Conservation (phyloP, 805 yeast genomes). For the Brettanomyces nanus region DNA sequence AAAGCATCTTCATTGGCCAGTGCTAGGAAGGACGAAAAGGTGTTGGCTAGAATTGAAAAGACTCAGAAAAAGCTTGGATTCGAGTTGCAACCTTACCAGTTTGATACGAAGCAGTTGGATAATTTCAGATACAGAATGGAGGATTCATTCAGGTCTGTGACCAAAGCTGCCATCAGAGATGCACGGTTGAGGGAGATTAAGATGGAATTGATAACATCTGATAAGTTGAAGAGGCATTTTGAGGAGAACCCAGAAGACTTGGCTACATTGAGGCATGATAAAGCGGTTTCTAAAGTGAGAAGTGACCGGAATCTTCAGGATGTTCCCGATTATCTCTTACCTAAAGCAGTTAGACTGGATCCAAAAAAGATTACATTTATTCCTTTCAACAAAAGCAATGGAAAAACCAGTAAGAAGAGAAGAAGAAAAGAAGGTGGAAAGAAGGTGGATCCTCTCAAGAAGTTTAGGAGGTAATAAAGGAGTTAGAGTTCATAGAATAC, state of each 20-base stretch:
- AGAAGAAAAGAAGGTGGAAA: slow-evolving; percentile 25
- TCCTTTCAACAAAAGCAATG: slow-evolving; percentile 54
- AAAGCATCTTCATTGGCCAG: slow-evolving; percentile 64
- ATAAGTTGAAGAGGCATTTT: slow-evolving; percentile 85
- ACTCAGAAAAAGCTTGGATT: slow-evolving; percentile 70
- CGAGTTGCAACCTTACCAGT: slow-evolving; percentile 78
- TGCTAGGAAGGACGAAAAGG: slow-evolving; percentile 80
- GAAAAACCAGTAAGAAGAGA: slow-evolving; percentile 31
- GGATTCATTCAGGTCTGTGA: slow-evolving; percentile 94
- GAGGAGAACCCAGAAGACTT: slow-evolving; percentile 97
- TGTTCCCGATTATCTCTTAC: slow-evolving; percentile 87
- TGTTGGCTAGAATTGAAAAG: slow-evolving; percentile 63
- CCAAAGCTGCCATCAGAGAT: slow-evolving; percentile 81
- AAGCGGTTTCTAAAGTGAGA: slow-evolving; percentile 75
- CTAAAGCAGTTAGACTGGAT: slow-evolving; percentile 60
- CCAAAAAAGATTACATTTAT: slow-evolving; percentile 57
- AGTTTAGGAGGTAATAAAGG: slow-evolving; percentile 13
- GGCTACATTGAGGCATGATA: slow-evolving; percentile 83
- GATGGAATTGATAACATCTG: slow-evolving; percentile 79
- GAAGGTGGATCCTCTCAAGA: slow-evolving; percentile 48
- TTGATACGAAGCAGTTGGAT: slow-evolving; percentile 87
- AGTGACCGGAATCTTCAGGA: slow-evolving; percentile 80
- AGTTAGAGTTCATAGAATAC: background rate
- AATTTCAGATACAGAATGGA: slow-evolving; percentile 95
- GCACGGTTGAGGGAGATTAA: slow-evolving; percentile 87